Evolutionary conservation across 345 rosid species (phyloP), one percentile per base, ranked within the genome.

Genomic region (Geranium brycei): DNA sequence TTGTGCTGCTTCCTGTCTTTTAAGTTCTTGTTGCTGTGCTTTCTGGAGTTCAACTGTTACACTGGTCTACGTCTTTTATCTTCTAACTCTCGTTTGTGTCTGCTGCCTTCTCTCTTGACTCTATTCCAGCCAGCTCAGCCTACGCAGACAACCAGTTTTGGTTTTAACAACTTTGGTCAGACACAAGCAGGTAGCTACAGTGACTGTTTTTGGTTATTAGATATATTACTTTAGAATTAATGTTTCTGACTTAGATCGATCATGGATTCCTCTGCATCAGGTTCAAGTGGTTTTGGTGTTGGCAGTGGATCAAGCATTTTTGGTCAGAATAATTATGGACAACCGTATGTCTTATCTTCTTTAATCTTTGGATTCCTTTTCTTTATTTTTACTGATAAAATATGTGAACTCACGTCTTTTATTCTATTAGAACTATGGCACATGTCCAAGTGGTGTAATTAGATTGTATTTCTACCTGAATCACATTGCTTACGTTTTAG

Each of bases 131-230:
- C 65, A 61, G 64, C 78, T 63, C 82, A 79, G 62, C 79, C 85
- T 69, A 64, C 87, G 69, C 91, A 81, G 76, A 28, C 75, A 23
- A 5, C 67, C 30, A 60, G 76, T 73, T 80, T 81, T 73, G 58
- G 62, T 66, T 74, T 83, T 68, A 66, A 66, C 80, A 84, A 80
- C 72, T 75, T 68, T 16, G 81, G 84, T 69, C 87, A 73, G 76
- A 51, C 77, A 4, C 91, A 77, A 73, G 11, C 75, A 78, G 89
- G 90, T 86, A 69, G 30, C 7, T 28, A 19, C 51, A 59, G 31
- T 19, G 17, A 59, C 41, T 38, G 1, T 10, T 47, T 47, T 47
- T 58, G 41, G 11, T 16, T 58, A 40, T 31, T 62, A 51, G 53
- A 47, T 47, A 47, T 47, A 13, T 47, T 7, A 13, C 15, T 2